Base-by-base conservation (phyloP, 208 protist genomes). In the Sergeia podlipaevii region DNA sequence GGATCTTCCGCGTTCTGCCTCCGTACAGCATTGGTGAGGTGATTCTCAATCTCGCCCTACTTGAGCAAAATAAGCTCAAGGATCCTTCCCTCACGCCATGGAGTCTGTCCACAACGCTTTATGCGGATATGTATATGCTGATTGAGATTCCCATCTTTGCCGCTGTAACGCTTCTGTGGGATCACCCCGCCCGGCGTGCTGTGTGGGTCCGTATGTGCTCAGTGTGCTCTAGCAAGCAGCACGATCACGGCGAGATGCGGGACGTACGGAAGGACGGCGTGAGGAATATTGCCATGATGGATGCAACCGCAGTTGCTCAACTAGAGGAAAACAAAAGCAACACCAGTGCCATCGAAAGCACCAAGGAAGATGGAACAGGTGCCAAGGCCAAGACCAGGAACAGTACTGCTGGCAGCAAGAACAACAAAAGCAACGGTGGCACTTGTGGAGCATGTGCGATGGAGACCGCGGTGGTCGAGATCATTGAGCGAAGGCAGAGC, bases 21-120 rank as follows among this genome's bases (percentile, higher is more conserved):
- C 44, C 52, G 43, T 90, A 68, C 67, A 57, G 70, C 42, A 48
- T 90, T 23, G 80, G 76, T 23, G 79, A 90, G 50, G 73, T 72
- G 7, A 67, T 90, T 27, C 42, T 87, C 52, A 79, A 76, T 62
- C 48, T 90, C 18, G 63, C 71, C 2, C 17, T 66, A 37, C 57
- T 85, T 37, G 37, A 54, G 46, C 50, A 56, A 36, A 56, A 59
- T 30, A 2, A 53, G 20, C n/a, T 54, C 15, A 42, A 20, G 18
- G 46, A 64, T 8, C 23, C 37, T 23, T 28, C 42, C 18, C 26
- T 60, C 18, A 45, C 30, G 11, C 33, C 60, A 60, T 85, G 77
- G 73, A 44, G 28, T 34, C 59, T 75, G 62, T 28, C 57, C 29
- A 36, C 50, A 8, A 58, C 65, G 5, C 76, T 51, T 15, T 80